Evolutionary conservation across 306 rosid species (phyloP), one percentile per base, ranked within the genome.

Genomic region (Pterocarpus santalinus): DNA sequence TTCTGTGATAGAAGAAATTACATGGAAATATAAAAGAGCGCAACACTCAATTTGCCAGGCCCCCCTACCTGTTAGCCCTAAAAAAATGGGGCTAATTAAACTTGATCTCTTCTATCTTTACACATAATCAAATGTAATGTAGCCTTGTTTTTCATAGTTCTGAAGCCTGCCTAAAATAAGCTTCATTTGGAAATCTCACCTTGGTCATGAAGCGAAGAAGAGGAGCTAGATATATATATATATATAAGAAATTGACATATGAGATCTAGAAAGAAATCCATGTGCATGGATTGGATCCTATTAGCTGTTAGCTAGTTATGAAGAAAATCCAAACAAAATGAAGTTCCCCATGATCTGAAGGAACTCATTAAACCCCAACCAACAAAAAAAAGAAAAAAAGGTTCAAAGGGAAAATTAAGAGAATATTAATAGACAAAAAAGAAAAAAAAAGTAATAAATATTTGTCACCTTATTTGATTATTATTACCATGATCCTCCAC

Each of bases 401-500:
- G 72, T 47, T 70, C 6, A 34, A 63, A 72, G 4, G 63, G 9
- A 28, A 57, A 78, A 58, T 38, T 30, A n/a, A 61, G 61, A 76
- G 4, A 60, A 74, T 58, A 60, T 36, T 51, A 36, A 8, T 44
- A 30, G 57, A 56, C 28, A 79, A 35, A 5, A 65, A 66, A 49
- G 44, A 39, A 2, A 56, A 56, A 30, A 5, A 3, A 74, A 32
- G 14, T 46, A 60, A 16, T 69, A 72, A 49, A 44, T 65, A 47
- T 16, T n/a, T 34, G 13, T 57, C 17, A 78, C 30, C 15, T 9
- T 53, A 3, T 14, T 4, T 53, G 32, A 62, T 14, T 14, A n/a
- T 52, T 69, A 84, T 89, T 88, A 92, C 94, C 94, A 93, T 82
- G 92, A 84, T 80, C 91, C 94, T 73, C 97, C 96, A n/a, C 93